These are phyloP conservation scores for Cladochytrium replicatum DNA, from an alignment of 192 early-diverging fungal genomes.

Conservation along the genomic window DNA sequence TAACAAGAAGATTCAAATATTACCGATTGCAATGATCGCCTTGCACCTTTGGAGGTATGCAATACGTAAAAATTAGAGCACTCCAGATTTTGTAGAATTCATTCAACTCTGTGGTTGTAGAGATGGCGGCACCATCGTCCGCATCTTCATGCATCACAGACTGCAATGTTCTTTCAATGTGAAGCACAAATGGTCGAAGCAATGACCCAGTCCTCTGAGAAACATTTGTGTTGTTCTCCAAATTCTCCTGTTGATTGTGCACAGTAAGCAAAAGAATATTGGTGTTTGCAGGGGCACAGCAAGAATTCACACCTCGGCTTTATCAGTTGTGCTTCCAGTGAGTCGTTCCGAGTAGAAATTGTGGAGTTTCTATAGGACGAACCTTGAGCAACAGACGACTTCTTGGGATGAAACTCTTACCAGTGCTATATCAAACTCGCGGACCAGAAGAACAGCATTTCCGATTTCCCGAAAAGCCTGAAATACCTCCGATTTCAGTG, in stretches of 20 bases:
- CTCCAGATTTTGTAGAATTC: slow-evolving; percentile 33
- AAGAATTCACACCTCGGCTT: not conserved
- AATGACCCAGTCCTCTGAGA: not conserved
- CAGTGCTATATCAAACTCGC: slow-evolving; percentile 19
- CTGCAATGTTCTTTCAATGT: not conserved
- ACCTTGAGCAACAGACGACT: not conserved
- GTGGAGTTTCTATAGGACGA: not conserved
- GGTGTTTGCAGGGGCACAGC: slow-evolving; percentile 6
- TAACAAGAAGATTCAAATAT: slow-evolving; percentile 1
- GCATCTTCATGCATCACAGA: slow-evolving; percentile 19
- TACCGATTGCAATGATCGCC: not conserved
- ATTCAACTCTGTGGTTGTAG: slow-evolving; percentile 21
- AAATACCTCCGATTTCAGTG: slow-evolving; percentile 30
- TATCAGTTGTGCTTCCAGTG: not conserved
- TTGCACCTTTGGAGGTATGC: slow-evolving; percentile 15
- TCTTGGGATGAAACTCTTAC: slow-evolving; percentile 13
- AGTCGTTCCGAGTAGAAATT: not conserved
- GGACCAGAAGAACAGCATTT: slow-evolving; percentile 21
- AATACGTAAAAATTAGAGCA: slow-evolving; percentile 28
- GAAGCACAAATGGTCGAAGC: not conserved
- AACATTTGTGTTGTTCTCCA: slow-evolving; percentile 5
- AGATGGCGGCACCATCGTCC: slow-evolving; percentile 10
- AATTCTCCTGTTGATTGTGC: slow-evolving; percentile 5
- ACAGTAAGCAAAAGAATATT: slow-evolving; percentile 12
- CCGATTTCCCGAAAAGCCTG: slow-evolving; percentile 37